These are phyloP conservation scores for Coemansia sp. DNA, from an alignment of 192 early-diverging fungal genomes.

Conservation along the genomic window DNA sequence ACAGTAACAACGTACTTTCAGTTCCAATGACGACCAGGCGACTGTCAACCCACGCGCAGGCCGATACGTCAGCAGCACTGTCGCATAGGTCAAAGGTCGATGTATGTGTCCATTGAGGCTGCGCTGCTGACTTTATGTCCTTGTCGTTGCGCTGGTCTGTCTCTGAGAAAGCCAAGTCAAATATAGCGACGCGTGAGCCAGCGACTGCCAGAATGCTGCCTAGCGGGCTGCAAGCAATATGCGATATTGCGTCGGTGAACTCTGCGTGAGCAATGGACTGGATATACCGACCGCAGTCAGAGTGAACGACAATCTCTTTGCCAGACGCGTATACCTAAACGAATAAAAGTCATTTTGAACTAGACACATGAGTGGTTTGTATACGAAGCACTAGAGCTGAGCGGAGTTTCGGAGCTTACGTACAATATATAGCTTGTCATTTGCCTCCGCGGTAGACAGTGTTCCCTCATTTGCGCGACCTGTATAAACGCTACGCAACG, in stretches of 20 bases:
- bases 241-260: slow-evolving; percentile 19
- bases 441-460: slow-evolving; percentile 3
- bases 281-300: slow-evolving; percentile 19
- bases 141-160: background rate
- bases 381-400: background rate
- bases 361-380: background rate
- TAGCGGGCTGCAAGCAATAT: slow-evolving; percentile 10
- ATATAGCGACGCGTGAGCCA: slow-evolving; percentile 11
- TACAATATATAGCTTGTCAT: slow-evolving; percentile 44
- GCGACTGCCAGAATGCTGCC: slow-evolving; percentile 33
- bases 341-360: background rate
- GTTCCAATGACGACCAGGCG: slow-evolving; percentile 14
- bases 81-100: slow-evolving; percentile 4
- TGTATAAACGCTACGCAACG: slow-evolving; percentile 39
- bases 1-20: slow-evolving; percentile 16
- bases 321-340: slow-evolving; percentile 51
- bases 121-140: background rate
- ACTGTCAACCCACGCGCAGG: slow-evolving; percentile 32
- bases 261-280: slow-evolving; percentile 28
- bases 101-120: slow-evolving; percentile 17
- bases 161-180: background rate
- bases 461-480: slow-evolving; percentile 53
- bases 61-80: background rate
- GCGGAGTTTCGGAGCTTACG: slow-evolving; percentile 6
- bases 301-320: slow-evolving; percentile 41